phyloP scores from a whole-genome alignment of 805 yeast genomes.

The Hanseniaspora lindneri region DNA sequence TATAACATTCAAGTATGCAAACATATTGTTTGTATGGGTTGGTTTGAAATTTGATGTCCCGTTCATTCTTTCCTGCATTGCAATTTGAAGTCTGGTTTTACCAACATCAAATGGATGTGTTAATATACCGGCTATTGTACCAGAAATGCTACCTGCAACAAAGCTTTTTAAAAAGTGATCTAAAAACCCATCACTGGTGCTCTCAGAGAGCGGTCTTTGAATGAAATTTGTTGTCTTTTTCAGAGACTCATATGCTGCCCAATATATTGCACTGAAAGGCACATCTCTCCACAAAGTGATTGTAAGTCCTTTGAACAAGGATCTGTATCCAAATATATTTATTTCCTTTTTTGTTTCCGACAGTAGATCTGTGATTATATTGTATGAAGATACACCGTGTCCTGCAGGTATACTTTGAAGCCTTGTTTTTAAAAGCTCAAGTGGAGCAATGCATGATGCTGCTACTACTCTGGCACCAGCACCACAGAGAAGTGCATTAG shows the following conservation, averaged over 20 bases:
- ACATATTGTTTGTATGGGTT: constrained; percentile 38
- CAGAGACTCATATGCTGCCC: constrained; percentile 70
- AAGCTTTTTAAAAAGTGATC: constrained; percentile 53
- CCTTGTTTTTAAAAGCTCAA: constrained; percentile 78
- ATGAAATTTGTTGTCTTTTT: constrained; percentile 23
- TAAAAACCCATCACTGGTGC: constrained; percentile 24
- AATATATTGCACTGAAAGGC: constrained; percentile 89
- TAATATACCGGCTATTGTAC: constrained; percentile 68
- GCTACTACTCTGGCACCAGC: constrained; percentile 70
- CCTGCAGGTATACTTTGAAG: constrained; percentile 72
- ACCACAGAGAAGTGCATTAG: constrained; percentile 79
- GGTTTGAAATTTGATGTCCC: not conserved
- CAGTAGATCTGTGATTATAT: constrained; percentile 37
- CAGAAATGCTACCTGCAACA: constrained; percentile 71
- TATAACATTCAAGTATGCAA: constrained; percentile 51
- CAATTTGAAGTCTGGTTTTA: constrained; percentile 76
- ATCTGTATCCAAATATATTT: constrained; percentile 42
- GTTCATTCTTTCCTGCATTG: constrained; percentile 24
- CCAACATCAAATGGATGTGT: constrained; percentile 98
- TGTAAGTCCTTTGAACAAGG: constrained; percentile 73
- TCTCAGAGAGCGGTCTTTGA: constrained; percentile 17
- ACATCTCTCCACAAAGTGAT: constrained; percentile 94
- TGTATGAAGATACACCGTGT: constrained; percentile 22
- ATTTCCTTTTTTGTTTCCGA: constrained; percentile 45
- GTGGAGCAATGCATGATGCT: constrained; percentile 74